phyloP scores from a whole-genome alignment of 805 yeast genomes.

The Brettanomyces custersianus region DNA sequence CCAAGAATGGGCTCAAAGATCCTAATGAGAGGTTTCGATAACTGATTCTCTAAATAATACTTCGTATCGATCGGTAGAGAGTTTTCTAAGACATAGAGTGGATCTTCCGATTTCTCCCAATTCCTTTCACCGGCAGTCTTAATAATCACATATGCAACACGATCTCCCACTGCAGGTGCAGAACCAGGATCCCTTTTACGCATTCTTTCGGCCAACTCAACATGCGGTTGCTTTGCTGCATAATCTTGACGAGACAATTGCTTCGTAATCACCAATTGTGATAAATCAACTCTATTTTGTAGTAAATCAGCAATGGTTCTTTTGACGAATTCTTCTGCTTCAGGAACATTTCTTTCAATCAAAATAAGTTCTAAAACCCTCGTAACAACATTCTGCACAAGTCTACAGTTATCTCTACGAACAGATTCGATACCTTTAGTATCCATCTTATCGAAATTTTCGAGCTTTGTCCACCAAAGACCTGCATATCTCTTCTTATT shows the following conservation, averaged over 20 bases:
- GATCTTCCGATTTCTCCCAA: slow-evolving; percentile 96
- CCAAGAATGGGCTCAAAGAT: slow-evolving; percentile 95
- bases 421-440: slow-evolving; percentile 98
- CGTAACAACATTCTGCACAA: slow-evolving; percentile 92
- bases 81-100: slow-evolving; percentile 84
- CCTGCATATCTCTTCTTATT: slow-evolving; percentile 98
- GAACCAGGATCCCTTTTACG: slow-evolving; percentile 93
- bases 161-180: slow-evolving; percentile 94
- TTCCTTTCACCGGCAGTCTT: slow-evolving; percentile 76
- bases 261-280: slow-evolving; percentile 88
- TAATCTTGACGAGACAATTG: slow-evolving; percentile 85
- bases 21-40: slow-evolving; percentile 85
- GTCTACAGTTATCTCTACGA: slow-evolving; percentile 91
- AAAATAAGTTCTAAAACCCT: slow-evolving; percentile 77
- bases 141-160: slow-evolving; percentile 94
- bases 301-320: slow-evolving; percentile 81
- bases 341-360: slow-evolving; percentile 78
- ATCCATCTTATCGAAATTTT: slow-evolving; percentile 94
- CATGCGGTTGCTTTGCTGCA: slow-evolving; percentile 95
- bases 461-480: slow-evolving; percentile 86
- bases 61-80: slow-evolving; percentile 90
- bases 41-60: slow-evolving; percentile 85
- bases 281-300: slow-evolving; percentile 86
- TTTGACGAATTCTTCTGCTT: slow-evolving; percentile 80
- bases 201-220: slow-evolving; percentile 93